These are phyloP conservation scores for Ascosphaera acerosa DNA, from an alignment of 2,329 filamentous ascomycete genomes.

Conservation along the genomic window DNA sequence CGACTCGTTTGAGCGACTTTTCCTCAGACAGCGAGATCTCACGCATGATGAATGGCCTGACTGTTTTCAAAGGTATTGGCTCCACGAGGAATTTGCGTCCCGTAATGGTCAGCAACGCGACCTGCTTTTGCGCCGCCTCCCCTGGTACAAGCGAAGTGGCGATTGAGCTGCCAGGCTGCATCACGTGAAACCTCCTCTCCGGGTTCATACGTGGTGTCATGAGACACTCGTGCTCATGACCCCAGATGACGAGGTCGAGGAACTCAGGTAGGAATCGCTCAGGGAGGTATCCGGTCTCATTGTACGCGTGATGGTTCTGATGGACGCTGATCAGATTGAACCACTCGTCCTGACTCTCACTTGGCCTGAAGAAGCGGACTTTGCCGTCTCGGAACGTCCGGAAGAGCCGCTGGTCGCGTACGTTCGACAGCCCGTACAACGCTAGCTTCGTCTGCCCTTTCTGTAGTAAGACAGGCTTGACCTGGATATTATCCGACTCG, in stretches of 20 bases:
- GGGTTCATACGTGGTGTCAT: slow-evolving; percentile 66
- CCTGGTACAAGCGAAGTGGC: slow-evolving; percentile 78
- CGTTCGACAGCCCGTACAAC: slow-evolving; percentile 83
- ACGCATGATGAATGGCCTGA: slow-evolving; percentile 69
- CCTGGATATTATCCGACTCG: slow-evolving; percentile 76
- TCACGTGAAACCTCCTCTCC: slow-evolving; percentile 79
- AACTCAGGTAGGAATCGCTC: slow-evolving; percentile 84
- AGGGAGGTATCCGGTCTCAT: slow-evolving; percentile 76
- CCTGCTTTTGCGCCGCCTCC: slow-evolving; percentile 76
- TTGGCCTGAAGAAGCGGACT: slow-evolving; percentile 78
- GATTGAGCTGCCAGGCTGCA: slow-evolving; percentile 91
- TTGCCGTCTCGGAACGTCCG: slow-evolving; percentile 80
- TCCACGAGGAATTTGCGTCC: slow-evolving; percentile 61
- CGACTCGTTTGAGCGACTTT: slow-evolving; percentile 48
- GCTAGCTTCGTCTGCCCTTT: slow-evolving; percentile 86
- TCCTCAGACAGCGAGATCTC: slow-evolving; percentile 60
- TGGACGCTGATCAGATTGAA: slow-evolving; percentile 92
- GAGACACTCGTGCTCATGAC: slow-evolving; percentile 87
- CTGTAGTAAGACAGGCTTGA: slow-evolving; percentile 78
- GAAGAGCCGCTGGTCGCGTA: slow-evolving; percentile 83
- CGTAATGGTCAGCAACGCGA: slow-evolving; percentile 61
- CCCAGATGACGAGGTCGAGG: slow-evolving; percentile 82
- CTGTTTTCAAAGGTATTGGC: slow-evolving; percentile 60
- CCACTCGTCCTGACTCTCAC: slow-evolving; percentile 61
- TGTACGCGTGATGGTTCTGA: slow-evolving; percentile 86